These are phyloP conservation scores for Acanthamoeba castellanii DNA, from an alignment of 208 protist genomes.

Conservation along the genomic window DNA sequence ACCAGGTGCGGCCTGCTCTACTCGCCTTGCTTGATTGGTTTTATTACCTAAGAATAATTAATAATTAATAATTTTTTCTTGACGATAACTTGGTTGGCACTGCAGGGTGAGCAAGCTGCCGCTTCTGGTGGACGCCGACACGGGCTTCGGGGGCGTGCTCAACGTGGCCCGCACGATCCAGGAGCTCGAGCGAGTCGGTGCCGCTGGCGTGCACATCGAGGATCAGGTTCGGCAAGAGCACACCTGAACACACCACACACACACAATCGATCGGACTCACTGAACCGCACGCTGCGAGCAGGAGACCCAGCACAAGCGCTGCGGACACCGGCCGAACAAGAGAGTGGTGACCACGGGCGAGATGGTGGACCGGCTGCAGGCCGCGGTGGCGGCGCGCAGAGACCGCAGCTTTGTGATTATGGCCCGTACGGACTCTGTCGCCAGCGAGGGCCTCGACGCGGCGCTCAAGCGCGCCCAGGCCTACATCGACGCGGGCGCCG, in stretches of 20 bases:
- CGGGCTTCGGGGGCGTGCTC: slow-evolving; percentile 84
- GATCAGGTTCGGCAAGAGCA: slow-evolving; percentile 83
- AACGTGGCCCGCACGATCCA: slow-evolving; percentile 79
- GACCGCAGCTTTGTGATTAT: slow-evolving; percentile 86
- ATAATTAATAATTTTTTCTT: background rate
- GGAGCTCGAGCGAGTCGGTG: slow-evolving; percentile 82
- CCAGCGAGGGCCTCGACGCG: slow-evolving; percentile 84
- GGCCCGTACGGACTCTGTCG: slow-evolving; percentile 84
- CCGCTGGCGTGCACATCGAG: slow-evolving; percentile 83
- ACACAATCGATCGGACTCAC: background rate
- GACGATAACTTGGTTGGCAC: background rate
- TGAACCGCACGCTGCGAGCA: background rate
- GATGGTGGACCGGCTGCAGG: slow-evolving; percentile 81
- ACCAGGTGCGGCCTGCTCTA: slow-evolving; percentile 67
- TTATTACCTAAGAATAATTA: too few relatives aligned
- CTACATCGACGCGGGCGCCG: slow-evolving; percentile 83
- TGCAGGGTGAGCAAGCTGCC: slow-evolving; percentile 79
- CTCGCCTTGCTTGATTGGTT: too few relatives aligned
- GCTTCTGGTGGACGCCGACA: slow-evolving; percentile 85
- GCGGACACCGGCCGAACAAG: slow-evolving; percentile 85
- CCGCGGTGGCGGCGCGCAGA: slow-evolving; percentile 67
- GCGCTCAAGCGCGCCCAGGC: slow-evolving; percentile 77
- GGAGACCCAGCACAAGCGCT: slow-evolving; percentile 76
- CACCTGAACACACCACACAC: background rate
- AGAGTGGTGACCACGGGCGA: slow-evolving; percentile 61